Conservation (phyloP, 768 basidiomycete genomes). For the Russula lepida region DNA sequence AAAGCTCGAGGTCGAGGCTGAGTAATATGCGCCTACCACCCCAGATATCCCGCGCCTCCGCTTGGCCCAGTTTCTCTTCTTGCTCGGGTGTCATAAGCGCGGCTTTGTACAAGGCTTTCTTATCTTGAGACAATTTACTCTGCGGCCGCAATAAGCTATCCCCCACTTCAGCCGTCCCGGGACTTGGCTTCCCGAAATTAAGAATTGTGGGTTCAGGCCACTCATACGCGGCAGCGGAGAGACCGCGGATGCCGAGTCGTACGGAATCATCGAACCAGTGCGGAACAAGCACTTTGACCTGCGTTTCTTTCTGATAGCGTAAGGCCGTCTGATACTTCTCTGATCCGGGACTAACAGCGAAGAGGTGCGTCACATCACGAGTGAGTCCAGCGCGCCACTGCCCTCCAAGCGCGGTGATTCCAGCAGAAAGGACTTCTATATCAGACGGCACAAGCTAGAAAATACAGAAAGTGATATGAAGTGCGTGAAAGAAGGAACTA, state of each 20-base stretch:
- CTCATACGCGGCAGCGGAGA: conserved; percentile 50
- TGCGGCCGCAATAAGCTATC: conserved; percentile 26
- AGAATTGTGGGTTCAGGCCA: conserved; percentile 65
- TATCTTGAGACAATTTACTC: conserved; percentile 28
- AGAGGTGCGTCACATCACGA: conserved; percentile 81
- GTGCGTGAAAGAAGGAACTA: not conserved
- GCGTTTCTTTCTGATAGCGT: conserved; percentile 49
- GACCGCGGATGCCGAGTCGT: conserved; percentile 37
- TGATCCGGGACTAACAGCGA: conserved; percentile 46
- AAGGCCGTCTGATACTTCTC: conserved; percentile 40
- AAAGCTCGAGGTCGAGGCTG: conserved; percentile 48
- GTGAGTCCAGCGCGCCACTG: conserved; percentile 73
- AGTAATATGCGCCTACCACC: conserved; percentile 52
- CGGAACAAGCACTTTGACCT: conserved; percentile 67
- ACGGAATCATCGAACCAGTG: conserved; percentile 89
- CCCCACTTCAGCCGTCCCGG: conserved; percentile 20
- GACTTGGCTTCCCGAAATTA: conserved; percentile 27
- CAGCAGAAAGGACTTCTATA: conserved; percentile 62
- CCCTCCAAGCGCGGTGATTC: conserved; percentile 69
- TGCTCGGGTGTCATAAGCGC: conserved; percentile 24
- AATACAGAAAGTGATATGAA: not conserved
- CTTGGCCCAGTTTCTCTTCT: conserved; percentile 15
- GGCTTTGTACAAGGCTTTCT: conserved; percentile 31
- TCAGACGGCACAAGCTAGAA: conserved; percentile 53
- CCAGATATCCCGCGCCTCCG: conserved; percentile 42